Evolutionary conservation across 805 yeast species (phyloP).

Genomic region (Monosporozyma siamensis): DNA sequence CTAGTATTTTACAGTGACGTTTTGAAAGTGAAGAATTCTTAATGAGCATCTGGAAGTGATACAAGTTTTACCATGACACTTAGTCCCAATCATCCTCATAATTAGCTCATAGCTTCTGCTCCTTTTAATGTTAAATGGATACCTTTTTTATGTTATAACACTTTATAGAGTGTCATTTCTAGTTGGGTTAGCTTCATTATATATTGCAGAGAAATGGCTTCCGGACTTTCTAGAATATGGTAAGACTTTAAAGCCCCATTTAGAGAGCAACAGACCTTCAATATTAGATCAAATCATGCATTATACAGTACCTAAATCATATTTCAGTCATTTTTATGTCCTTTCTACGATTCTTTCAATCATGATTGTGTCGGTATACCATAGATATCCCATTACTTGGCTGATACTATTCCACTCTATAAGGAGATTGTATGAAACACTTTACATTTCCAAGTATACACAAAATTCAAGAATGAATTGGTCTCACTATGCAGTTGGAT

Average conservation of each 20-base stretch:
- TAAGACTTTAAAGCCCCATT: conserved; percentile 29
- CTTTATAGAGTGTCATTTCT: conserved; percentile 11
- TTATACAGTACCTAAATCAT: conserved; percentile 50
- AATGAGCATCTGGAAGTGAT: too few species aligned
- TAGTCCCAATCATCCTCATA: too few species aligned
- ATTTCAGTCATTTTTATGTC: conserved; percentile 56
- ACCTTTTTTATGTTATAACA: conserved; percentile 10
- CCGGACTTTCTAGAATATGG: conserved; percentile 38
- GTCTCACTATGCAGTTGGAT: conserved; percentile 57
- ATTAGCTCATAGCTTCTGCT: too few species aligned
- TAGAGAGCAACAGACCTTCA: neutral
- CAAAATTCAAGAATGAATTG: conserved; percentile 47
- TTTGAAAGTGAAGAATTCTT: too few species aligned
- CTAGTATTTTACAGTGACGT: too few species aligned
- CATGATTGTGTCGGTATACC: conserved; percentile 9
- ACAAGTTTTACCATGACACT: too few species aligned
- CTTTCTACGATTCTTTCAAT: conserved; percentile 32
- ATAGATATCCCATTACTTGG: conserved; percentile 16
- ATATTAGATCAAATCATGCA: conserved; percentile 13
- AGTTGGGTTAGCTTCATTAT: conserved; percentile 20
- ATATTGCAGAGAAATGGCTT: conserved; percentile 29
- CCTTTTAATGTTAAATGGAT: neutral
- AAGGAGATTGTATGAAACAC: conserved; percentile 49
- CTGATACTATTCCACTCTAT: conserved; percentile 40
- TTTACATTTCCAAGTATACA: conserved; percentile 39